These are phyloP conservation scores for Chaetomiaceae sp. DNA, from an alignment of 2,329 filamentous ascomycete species.

Conservation along the genomic window DNA sequence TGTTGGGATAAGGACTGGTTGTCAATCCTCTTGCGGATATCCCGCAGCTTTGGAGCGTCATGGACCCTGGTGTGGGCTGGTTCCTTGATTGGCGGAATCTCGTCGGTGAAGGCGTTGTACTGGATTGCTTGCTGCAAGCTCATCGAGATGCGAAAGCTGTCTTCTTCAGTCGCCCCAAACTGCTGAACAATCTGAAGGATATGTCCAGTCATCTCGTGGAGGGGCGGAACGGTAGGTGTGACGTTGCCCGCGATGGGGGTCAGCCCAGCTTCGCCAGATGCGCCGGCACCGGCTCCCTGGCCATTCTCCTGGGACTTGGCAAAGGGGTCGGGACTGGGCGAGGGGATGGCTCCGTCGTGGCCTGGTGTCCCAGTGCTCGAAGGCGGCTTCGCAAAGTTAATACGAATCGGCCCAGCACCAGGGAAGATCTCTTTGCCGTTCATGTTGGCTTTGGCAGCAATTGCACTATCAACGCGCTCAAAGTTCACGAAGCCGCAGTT, in stretches of 20 bases:
- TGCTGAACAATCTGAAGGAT: conserved; percentile 83
- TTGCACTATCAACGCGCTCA: conserved; percentile 82
- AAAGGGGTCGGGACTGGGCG: conserved; percentile 85
- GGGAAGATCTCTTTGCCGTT: conserved; percentile 99
- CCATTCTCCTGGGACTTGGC: conserved; percentile 50
- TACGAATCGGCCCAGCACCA: conserved; percentile 86
- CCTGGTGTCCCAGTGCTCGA: conserved; percentile 86
- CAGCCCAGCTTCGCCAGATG: conserved; percentile 29
- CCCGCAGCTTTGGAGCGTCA: conserved; percentile 88
- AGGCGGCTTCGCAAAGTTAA: conserved; percentile 95
- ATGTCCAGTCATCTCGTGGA: conserved; percentile 75
- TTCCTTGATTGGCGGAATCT: conserved; percentile 86
- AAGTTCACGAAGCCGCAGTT: conserved; percentile 99
- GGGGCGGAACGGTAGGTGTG: conserved; percentile 63
- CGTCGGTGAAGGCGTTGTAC: conserved; percentile 67
- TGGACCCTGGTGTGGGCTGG: conserved; percentile 84
- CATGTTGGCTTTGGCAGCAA: conserved; percentile 79
- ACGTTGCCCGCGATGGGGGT: conserved; percentile 38
- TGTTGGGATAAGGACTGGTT: conserved; percentile 80
- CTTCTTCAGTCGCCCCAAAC: conserved; percentile 79
- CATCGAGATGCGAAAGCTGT: conserved; percentile 65
- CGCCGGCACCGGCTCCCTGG: conserved; percentile 31
- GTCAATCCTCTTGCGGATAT: conserved; percentile 96
- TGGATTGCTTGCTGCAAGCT: conserved; percentile 74
- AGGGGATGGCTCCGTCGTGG: conserved; percentile 80